Base-by-base conservation (phyloP, 2,329 filamentous ascomycete genomes). In the Neonectria sp. region DNA sequence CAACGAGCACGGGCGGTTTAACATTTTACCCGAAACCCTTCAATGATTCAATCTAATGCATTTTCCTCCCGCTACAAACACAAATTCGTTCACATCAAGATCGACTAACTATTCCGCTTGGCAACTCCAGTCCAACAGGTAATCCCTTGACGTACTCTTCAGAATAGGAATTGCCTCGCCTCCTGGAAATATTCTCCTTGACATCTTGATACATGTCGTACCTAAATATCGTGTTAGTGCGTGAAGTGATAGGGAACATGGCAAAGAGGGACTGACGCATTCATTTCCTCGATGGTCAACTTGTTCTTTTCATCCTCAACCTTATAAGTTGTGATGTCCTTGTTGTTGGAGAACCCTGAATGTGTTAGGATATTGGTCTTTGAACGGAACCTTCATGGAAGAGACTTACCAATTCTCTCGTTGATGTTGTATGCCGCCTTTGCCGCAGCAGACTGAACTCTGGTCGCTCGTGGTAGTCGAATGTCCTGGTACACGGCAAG, bases 261-360 rank as follows among this genome's bases (percentile, higher is more conserved):
- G 13, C 8, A 1, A 6, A 49, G n/a, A n/a, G n/a, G 4, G 12
- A 83, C 86, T 81, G 81, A 89, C 82, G 83, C 82, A 67, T 92
- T 92, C 89, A 92, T 92, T 77, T 92, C 90, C 69, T 91, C 89
- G 56, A 92, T 91, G 0, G 90, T 92, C 35, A 92, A 75, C 68
- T 90, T 90, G 53, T 88, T 84, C 70, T 82, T 86, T 71, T 89
- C 85, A 58, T 91, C 86, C 68, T 88, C 85, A 0, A 92, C 90
- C 73, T 88, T 89, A 79, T 92, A 92, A 0, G 84, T 85, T 0
- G 84, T 77, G 15, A 81, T 86, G 45, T 84, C 72, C 31, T 85
- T 91, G 74, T 92, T 92, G 43, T 83, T 84, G 0, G 89, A 91
- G 79, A 92, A 92, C 0, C 89, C 89, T 85, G 35, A 12, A 21